Evolutionary conservation across 495 filamentous ascomycete species (phyloP).

Genomic region (Paragyromitra xinjiangensis): DNA sequence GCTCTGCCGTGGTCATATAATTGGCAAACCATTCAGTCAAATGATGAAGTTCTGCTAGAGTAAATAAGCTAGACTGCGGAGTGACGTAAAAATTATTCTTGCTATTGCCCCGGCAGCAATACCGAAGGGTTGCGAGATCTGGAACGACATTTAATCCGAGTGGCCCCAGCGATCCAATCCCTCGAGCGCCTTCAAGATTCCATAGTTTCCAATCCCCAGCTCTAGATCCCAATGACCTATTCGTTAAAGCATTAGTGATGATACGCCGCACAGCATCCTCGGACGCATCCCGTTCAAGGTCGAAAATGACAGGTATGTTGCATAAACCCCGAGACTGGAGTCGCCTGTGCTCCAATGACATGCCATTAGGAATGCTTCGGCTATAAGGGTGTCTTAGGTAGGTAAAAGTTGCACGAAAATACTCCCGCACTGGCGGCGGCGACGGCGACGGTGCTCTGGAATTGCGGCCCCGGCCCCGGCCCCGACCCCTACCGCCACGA

Average conservation of each 20-base stretch:
- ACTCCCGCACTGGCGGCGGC: background rate
- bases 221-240: conserved; percentile 2
- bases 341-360: background rate
- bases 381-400: conserved; percentile 11
- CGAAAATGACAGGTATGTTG: background rate
- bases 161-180: background rate
- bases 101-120: background rate
- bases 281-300: background rate
- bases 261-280: background rate
- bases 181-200: background rate
- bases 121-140: conserved; percentile 1
- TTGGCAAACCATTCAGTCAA: background rate
- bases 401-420: background rate
- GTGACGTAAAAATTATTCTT: conserved; percentile 7
- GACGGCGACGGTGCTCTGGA: background rate
- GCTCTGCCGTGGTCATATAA: background rate
- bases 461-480: no score
- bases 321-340: background rate
- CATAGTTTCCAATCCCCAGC: conserved; percentile 12
- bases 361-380: conserved; percentile 2
- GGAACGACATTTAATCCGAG: background rate
- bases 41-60: background rate
- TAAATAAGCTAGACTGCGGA: background rate
- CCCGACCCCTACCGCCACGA: no score
- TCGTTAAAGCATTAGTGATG: background rate